Percentiles rank a stretch among this genome's conserved stretches.
Conservation (phyloP, 2,329 filamentous ascomycete species). For the Sclerotinia subarctica region DNA sequence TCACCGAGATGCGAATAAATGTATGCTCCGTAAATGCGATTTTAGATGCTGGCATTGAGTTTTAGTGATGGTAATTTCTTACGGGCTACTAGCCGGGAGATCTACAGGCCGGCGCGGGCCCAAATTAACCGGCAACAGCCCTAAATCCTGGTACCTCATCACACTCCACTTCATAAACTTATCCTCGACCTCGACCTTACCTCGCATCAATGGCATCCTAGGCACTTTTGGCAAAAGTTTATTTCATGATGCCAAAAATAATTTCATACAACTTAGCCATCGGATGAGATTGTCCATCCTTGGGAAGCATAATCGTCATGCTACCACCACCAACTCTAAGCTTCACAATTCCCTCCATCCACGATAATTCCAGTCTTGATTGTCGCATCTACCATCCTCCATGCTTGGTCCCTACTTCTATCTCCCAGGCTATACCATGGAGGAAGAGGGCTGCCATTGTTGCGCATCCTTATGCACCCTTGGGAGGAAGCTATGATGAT, state of each 20-base stretch:
- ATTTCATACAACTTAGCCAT: conserved; percentile 15
- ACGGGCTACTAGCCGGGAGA: neutral
- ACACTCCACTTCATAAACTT: neutral
- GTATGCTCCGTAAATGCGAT: too few species aligned
- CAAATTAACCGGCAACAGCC: neutral
- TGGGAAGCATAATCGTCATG: conserved; percentile 39
- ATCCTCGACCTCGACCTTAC: neutral
- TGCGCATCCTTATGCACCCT: conserved; percentile 85
- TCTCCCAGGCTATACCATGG: conserved; percentile 35
- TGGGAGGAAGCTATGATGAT: conserved; percentile 86
- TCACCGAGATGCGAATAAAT: too few species aligned
- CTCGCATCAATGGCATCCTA: neutral
- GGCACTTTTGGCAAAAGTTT: neutral
- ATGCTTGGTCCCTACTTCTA: conserved; percentile 39
- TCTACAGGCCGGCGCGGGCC: conserved; percentile 5
- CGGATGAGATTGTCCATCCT: conserved; percentile 27
- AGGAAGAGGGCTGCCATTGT: conserved; percentile 59
- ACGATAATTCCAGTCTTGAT: conserved; percentile 72
- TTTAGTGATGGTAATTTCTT: neutral
- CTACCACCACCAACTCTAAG: conserved; percentile 57
- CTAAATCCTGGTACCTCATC: neutral
- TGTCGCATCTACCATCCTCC: conserved; percentile 78
- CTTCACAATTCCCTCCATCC: conserved; percentile 79
- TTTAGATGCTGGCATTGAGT: neutral
- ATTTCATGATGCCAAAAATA: conserved; percentile 12